A percentile compares a stretch with the other conserved stretches of the same genome.
These are phyloP conservation scores for Starmerella bombi DNA, from an alignment of 805 yeast genomes.

Conservation along the genomic window DNA sequence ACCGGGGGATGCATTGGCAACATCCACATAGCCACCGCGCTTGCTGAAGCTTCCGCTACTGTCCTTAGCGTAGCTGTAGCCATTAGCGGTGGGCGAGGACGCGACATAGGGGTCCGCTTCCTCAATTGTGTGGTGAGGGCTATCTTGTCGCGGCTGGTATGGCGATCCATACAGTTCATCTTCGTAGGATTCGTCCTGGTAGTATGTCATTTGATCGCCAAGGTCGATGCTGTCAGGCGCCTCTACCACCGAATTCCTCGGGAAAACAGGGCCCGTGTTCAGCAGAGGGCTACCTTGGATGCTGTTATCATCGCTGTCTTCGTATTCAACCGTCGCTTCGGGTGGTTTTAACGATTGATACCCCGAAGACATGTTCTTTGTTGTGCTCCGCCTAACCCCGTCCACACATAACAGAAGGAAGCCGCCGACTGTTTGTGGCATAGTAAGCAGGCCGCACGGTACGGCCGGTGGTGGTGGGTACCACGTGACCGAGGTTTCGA, in stretches of 20 bases:
- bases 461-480: no score
- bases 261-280: slow-evolving; percentile 11
- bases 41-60: background rate
- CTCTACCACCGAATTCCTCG: background rate
- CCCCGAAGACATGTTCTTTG: slow-evolving; percentile 1
- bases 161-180: background rate
- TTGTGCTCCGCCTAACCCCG: background rate
- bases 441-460: no score
- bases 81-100: background rate
- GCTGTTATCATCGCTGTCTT: slow-evolving; percentile 16
- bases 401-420: background rate
- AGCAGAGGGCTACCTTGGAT: slow-evolving; percentile 19
- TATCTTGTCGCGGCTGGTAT: background rate
- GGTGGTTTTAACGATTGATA: slow-evolving; percentile 11
- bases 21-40: background rate
- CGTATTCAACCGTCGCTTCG: slow-evolving; percentile 1
- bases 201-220: background rate
- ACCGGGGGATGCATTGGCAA: background rate
- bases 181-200: background rate
- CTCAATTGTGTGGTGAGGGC: background rate
- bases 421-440: no score
- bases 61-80: background rate
- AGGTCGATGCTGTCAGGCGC: background rate
- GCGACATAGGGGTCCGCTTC: background rate
- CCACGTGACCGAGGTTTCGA: no score